These are phyloP conservation scores for Eimeria necatrix DNA, from an alignment of 169 alveolate genomes.

Conservation along the genomic window DNA sequence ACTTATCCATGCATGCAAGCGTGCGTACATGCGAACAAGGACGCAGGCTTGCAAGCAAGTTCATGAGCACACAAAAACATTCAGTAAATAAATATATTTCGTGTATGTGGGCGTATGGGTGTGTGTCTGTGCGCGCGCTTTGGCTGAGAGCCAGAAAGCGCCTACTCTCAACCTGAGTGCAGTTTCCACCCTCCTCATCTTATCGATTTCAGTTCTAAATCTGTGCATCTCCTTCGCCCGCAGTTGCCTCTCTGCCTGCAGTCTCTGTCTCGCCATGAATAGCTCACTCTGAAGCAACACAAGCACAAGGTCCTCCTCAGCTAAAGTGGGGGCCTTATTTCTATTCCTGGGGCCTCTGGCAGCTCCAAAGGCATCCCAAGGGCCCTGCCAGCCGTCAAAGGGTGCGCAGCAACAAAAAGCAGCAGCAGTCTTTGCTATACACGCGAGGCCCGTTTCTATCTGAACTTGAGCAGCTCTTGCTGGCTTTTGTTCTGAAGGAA, in stretches of 20 bases:
- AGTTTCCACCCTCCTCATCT: background rate
- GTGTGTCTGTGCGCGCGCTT: too few species aligned
- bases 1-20: background rate
- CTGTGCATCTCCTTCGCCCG: constrained; percentile 24
- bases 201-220: constrained; percentile 15
- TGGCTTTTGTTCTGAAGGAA: too few species aligned
- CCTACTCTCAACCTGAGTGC: background rate
- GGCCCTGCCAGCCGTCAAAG: too few species aligned
- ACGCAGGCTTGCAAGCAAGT: background rate
- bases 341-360: too few species aligned
- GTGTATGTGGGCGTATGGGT: too few species aligned
- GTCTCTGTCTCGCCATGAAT: constrained; percentile 35
- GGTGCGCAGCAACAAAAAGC: background rate
- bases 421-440: background rate
- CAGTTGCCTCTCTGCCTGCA: constrained; percentile 51
- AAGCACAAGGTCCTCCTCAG: background rate
- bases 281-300: constrained; percentile 12
- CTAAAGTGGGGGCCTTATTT: too few species aligned
- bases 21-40: background rate
- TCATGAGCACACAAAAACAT: background rate
- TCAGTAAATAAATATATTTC: background rate
- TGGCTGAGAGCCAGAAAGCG: too few species aligned
- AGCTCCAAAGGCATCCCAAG: too few species aligned
- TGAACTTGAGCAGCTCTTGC: too few species aligned
- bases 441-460: too few species aligned